Conservation (phyloP, 352 stramenopile genomes). For the Phytopythium boreale region DNA sequence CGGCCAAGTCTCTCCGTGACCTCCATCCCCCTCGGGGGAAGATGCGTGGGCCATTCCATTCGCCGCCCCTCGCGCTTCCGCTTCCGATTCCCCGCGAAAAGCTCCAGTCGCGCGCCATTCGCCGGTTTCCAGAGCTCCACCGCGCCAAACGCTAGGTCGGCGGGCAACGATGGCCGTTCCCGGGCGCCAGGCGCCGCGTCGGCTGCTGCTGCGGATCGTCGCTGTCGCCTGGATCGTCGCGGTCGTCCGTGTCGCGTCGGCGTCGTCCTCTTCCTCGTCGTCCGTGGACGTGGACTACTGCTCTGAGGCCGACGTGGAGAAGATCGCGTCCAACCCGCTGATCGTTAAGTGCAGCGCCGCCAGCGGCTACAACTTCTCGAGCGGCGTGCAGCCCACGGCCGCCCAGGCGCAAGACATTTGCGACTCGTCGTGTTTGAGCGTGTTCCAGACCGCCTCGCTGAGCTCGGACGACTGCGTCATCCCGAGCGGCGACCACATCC, state of each 20-base stretch:
- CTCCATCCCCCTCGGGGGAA: too few species aligned
- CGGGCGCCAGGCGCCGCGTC: background rate
- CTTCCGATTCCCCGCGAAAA: too few species aligned
- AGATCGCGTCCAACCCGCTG: background rate
- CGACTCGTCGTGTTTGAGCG: background rate
- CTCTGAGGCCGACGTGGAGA: background rate
- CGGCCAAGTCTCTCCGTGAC: too few species aligned
- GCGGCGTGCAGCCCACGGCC: constrained; percentile 1
- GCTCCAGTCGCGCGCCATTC: background rate
- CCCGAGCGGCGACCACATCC: background rate
- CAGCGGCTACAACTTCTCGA: constrained; percentile 7
- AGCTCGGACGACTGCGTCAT: background rate
- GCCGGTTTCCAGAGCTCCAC: too few species aligned
- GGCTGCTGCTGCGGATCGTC: background rate
- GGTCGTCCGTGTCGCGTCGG: too few species aligned
- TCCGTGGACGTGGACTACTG: background rate
- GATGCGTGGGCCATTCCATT: too few species aligned
- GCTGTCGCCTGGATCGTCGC: background rate
- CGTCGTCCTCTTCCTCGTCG: background rate
- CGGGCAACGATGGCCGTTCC: background rate
- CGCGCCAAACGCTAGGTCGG: background rate
- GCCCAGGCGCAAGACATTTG: background rate
- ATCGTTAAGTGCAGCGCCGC: background rate
- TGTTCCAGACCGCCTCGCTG: background rate
- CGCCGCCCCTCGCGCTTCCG: too few species aligned